Conservation (phyloP, 352 stramenopile species). For the Phytophthora boehmeriae region DNA sequence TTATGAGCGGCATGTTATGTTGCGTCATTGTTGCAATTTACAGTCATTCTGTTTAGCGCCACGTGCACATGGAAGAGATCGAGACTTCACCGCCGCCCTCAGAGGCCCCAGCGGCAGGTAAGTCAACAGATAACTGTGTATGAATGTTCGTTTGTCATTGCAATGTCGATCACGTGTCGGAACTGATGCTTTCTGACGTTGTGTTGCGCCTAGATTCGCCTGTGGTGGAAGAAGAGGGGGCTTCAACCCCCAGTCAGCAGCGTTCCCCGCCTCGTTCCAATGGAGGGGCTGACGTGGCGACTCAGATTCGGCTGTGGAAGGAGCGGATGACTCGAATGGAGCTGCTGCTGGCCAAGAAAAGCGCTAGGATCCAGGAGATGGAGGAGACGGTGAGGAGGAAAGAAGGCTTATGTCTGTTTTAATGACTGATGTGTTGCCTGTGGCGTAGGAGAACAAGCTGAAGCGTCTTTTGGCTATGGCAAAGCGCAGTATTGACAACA, state of each 20-base stretch:
- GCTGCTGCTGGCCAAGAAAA: conserved; percentile 71
- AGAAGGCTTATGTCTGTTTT: no score
- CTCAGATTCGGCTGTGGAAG: conserved; percentile 61
- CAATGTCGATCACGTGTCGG: no score
- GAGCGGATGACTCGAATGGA: conserved; percentile 68
- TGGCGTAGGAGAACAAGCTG: conserved; percentile 68
- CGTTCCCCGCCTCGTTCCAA: conserved; percentile 28
- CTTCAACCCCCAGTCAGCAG: not conserved
- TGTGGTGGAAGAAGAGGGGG: conserved; percentile 6
- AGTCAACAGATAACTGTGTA: conserved; percentile 16
- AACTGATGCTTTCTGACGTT: not conserved
- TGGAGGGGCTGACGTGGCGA: conserved; percentile 19
- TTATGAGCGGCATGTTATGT: no score
- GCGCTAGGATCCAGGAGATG: conserved; percentile 72
- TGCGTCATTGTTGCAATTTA: no score
- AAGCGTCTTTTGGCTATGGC: conserved; percentile 86
- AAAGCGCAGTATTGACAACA: conserved; percentile 91
- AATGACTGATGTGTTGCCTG: not conserved
- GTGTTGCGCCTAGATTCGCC: not conserved
- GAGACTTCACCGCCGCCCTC: conserved; percentile 7
- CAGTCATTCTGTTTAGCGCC: conserved; percentile 5
- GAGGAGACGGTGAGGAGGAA: conserved; percentile 62
- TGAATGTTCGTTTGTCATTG: no score
- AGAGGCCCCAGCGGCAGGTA: conserved; percentile 23
- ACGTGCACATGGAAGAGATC: conserved; percentile 17